A percentile compares a stretch with the other conserved stretches of the same genome.
Conservation (phyloP, 1,284 basidiomycete species). For the Leccinum ponderosum region DNA sequence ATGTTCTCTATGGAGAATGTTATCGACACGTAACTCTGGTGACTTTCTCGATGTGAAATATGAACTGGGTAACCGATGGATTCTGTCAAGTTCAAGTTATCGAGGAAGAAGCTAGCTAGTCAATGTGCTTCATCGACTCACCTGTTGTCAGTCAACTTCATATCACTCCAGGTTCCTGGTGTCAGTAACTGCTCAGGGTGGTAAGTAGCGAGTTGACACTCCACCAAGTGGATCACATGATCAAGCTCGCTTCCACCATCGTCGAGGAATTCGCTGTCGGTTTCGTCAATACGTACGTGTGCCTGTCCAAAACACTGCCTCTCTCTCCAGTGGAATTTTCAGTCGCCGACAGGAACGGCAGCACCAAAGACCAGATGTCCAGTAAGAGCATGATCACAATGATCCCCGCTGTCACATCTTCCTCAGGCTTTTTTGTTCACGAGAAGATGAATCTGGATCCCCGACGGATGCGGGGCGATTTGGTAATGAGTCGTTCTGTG, state of each 20-base stretch:
- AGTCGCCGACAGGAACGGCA: not conserved
- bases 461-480: not conserved
- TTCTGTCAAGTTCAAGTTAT: too few relatives aligned
- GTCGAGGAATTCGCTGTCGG: not conserved
- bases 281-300: not conserved
- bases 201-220: not conserved
- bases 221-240: not conserved
- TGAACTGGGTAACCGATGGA: not conserved
- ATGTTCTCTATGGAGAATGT: not conserved
- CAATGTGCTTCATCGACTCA: too few relatives aligned
- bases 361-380: not conserved
- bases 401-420: not conserved
- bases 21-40: not conserved
- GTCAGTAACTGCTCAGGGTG: not conserved
- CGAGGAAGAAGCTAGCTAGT: too few relatives aligned
- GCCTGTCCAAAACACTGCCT: not conserved
- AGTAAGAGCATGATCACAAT: not conserved
- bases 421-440: not conserved
- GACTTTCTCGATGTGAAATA: not conserved
- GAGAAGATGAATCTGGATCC: not conserved
- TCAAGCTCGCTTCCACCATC: not conserved
- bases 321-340: not conserved
- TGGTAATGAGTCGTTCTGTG: not conserved
- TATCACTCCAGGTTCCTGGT: not conserved
- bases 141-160: too few relatives aligned